These are phyloP conservation scores for Penicillium fimorum DNA, from an alignment of 495 filamentous ascomycete species.

Conservation along the genomic window DNA sequence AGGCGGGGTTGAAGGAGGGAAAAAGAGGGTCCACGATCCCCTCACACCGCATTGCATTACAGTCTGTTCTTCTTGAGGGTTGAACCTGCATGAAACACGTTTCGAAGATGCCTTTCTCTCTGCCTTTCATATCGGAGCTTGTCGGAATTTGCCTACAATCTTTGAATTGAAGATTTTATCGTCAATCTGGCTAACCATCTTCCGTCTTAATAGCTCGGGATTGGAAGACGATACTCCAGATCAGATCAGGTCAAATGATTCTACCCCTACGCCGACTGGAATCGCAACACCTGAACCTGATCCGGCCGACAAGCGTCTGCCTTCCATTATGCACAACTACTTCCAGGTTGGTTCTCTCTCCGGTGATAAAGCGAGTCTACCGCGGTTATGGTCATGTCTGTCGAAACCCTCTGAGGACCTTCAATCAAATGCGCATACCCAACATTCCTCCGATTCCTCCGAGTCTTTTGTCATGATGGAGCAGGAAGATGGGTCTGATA, in stretches of 20 bases:
- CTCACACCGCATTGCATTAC: slow-evolving; percentile 28
- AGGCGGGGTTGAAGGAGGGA: slow-evolving; percentile 5
- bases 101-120: neutral
- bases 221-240: slow-evolving; percentile 69
- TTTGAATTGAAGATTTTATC: neutral
- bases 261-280: slow-evolving; percentile 68
- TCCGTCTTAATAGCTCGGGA: slow-evolving; percentile 29
- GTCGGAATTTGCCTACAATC: slow-evolving; percentile 16
- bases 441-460: slow-evolving; percentile 29
- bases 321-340: slow-evolving; percentile 91
- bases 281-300: slow-evolving; percentile 87
- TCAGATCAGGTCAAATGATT: slow-evolving; percentile 73
- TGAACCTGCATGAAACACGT: slow-evolving; percentile 9
- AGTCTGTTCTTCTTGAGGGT: slow-evolving; percentile 4
- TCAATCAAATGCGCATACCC: slow-evolving; percentile 17
- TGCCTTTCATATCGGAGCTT: slow-evolving; percentile 5
- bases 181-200: slow-evolving; percentile 22
- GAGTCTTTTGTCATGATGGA: slow-evolving; percentile 44
- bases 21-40: slow-evolving; percentile 18
- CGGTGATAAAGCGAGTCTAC: slow-evolving; percentile 53
- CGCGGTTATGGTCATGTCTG: slow-evolving; percentile 44
- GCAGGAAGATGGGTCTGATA: slow-evolving; percentile 34
- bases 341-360: slow-evolving; percentile 87
- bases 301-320: slow-evolving; percentile 82
- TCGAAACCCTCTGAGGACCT: slow-evolving; percentile 24